Percentiles rank a stretch among this genome's conserved stretches.
phyloP scores from a whole-genome alignment of 2,329 filamentous ascomycete species.

The Beauveria varroae region DNA sequence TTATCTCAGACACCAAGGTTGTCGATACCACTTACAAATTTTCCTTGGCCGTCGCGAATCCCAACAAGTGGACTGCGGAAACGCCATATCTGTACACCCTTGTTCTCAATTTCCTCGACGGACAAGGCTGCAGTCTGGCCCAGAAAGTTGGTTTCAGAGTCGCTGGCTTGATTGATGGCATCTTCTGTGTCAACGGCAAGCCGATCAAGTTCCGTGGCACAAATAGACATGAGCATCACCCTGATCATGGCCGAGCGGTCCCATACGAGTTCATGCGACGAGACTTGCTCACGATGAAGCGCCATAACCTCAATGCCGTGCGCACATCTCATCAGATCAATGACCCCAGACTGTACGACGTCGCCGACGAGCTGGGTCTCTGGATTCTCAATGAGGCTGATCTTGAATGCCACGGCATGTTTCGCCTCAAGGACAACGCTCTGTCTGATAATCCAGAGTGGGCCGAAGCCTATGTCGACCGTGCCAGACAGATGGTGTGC shows the following conservation, averaged over 20 bases:
- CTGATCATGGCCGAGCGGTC: constrained; percentile 53
- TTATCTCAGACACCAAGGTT: constrained; percentile 20
- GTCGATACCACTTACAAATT: constrained; percentile 32
- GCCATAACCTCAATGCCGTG: constrained; percentile 62
- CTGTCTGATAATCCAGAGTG: constrained; percentile 54
- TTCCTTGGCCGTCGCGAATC: constrained; percentile 36
- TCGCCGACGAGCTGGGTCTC: constrained; percentile 56
- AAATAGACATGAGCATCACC: constrained; percentile 65
- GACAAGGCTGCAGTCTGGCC: constrained; percentile 27
- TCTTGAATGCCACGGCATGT: constrained; percentile 47
- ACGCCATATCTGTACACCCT: constrained; percentile 54
- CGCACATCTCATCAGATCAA: constrained; percentile 61
- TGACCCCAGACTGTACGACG: constrained; percentile 51
- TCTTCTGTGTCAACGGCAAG: constrained; percentile 57
- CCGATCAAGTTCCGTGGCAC: constrained; percentile 59
- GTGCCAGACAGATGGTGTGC: constrained; percentile 55
- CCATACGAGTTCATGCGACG: constrained; percentile 51
- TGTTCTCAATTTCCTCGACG: constrained; percentile 27
- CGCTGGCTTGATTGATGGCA: constrained; percentile 52
- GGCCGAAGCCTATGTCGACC: constrained; percentile 59
- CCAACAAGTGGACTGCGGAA: constrained; percentile 63
- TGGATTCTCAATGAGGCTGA: constrained; percentile 55
- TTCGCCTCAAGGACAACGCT: constrained; percentile 29
- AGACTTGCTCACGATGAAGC: constrained; percentile 60
- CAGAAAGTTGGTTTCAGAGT: constrained; percentile 58